Base-by-base conservation (phyloP, 371 early-diverging fungal species). In the Haplosporangium sp. region DNA sequence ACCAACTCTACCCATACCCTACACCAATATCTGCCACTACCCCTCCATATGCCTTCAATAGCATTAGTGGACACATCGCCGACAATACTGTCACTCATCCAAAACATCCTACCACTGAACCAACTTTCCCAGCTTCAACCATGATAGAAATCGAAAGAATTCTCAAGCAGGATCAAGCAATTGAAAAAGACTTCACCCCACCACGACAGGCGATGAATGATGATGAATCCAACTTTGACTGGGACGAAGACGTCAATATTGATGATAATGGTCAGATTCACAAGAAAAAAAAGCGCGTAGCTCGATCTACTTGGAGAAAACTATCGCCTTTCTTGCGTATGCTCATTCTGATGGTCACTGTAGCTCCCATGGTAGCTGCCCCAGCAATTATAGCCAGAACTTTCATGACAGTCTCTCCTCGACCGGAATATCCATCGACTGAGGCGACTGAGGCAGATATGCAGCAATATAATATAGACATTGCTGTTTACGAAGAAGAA, bases 131-230 rank as follows among this genome's bases (percentile, higher is more conserved):
- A 27, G 19, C 61, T 9, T 67, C 81, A 15, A 74, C 81, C 19
- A 71, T 68, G 71, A 81, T 81, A 27, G 82, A 81, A 56, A 81
- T 81, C 17, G 82, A 81, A 19, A 75, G 76, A 35, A 81, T 81
- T 56, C 65, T 81, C n/a, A 81, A 75, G 44, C 75, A 68, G 19
- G 82, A 81, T 35, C 67, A 71, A 11, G 74, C 74, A 2, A 56
- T 63, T 9, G 72, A 72, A 44, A 65, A 61, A 37, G 75, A 75
- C 19, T 81, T 81, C 45, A 71, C 60, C 19, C 82, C 82, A 10
- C 82, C 82, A 35, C 60, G 82, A 27, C 82, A 81, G 59, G 82
- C 82, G 47, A 81, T 81, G 82, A 69, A 69, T 37, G 75, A 72
- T 66, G 82, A 81, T 50, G 76, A 72, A 27, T 75, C 76, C 10